Evolutionary conservation across 305 asterid genomes (phyloP).

Genomic region (Solanum aculeatissimum): DNA sequence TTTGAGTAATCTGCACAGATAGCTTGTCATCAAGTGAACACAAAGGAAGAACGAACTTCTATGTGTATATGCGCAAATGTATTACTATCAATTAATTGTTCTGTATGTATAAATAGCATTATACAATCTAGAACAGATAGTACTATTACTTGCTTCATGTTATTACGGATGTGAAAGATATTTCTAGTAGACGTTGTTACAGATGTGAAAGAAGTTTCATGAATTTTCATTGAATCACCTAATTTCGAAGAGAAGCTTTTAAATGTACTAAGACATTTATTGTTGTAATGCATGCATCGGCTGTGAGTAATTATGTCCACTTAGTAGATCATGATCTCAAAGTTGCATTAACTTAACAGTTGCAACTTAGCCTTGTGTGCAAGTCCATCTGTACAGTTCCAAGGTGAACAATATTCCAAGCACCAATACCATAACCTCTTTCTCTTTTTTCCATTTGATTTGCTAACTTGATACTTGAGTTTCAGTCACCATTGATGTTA

Average conservation of each 20-base stretch:
- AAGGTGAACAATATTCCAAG: not conserved
- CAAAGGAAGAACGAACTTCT: not conserved
- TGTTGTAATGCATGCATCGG: not conserved
- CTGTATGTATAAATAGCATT: not conserved
- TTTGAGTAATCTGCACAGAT: not conserved
- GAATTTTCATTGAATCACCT: not conserved
- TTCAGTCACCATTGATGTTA: not conserved
- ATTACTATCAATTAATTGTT: not conserved
- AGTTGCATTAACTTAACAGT: not conserved
- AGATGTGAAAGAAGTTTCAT: not conserved
- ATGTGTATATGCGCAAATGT: not conserved
- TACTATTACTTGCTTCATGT: not conserved
- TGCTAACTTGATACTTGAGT: not conserved
- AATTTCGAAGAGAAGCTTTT: not conserved
- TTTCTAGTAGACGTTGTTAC: not conserved
- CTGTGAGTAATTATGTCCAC: not conserved
- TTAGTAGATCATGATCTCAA: not conserved
- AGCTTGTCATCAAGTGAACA: not conserved
- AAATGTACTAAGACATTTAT: not conserved
- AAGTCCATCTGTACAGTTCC: not conserved
- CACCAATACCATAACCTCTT: not conserved
- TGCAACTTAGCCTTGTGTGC: not conserved
- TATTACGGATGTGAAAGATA: not conserved
- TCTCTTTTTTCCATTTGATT: not conserved
- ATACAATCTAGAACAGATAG: not conserved